phyloP scores from a whole-genome alignment of 2,329 filamentous ascomycete genomes.

The Aspergillus terreus region DNA sequence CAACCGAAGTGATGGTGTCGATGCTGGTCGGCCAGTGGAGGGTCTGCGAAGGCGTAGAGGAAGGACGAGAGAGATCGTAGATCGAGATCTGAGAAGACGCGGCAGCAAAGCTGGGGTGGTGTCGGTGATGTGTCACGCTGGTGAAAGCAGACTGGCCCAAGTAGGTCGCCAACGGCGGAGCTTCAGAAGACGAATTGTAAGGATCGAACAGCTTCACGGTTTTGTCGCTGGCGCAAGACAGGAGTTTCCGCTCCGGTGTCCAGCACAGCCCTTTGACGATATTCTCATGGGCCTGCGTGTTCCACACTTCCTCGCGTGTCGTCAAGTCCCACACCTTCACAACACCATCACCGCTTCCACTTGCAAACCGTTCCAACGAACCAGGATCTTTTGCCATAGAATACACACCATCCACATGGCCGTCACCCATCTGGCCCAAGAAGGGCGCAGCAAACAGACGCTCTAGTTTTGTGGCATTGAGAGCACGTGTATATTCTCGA shows the following conservation, averaged over 20 bases:
- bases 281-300: slow-evolving; percentile 81
- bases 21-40: slow-evolving; percentile 82
- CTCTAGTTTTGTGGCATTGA: slow-evolving; percentile 87
- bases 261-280: slow-evolving; percentile 89
- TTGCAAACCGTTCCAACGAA: slow-evolving; percentile 70
- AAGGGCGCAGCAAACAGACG: slow-evolving; percentile 88
- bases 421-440: slow-evolving; percentile 77
- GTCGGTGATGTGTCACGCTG: slow-evolving; percentile 76
- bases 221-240: slow-evolving; percentile 82
- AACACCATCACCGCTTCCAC: slow-evolving; percentile 84
- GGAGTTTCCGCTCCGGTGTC: slow-evolving; percentile 77
- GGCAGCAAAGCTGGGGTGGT: slow-evolving; percentile 71
- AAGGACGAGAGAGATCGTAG: slow-evolving; percentile 80
- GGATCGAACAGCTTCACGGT: slow-evolving; percentile 91
- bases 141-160: slow-evolving; percentile 81
- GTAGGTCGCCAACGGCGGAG: slow-evolving; percentile 77
- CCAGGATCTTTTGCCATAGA: slow-evolving; percentile 75
- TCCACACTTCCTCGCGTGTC: slow-evolving; percentile 69
- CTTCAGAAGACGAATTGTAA: slow-evolving; percentile 66
- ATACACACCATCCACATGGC: slow-evolving; percentile 90
- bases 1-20: slow-evolving; percentile 83
- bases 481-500: slow-evolving; percentile 73
- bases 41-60: slow-evolving; percentile 72
- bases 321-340: slow-evolving; percentile 89
- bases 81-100: slow-evolving; percentile 76